These are phyloP conservation scores for Penicillium sp. DNA, from an alignment of 2,329 filamentous ascomycete species.

Conservation along the genomic window DNA sequence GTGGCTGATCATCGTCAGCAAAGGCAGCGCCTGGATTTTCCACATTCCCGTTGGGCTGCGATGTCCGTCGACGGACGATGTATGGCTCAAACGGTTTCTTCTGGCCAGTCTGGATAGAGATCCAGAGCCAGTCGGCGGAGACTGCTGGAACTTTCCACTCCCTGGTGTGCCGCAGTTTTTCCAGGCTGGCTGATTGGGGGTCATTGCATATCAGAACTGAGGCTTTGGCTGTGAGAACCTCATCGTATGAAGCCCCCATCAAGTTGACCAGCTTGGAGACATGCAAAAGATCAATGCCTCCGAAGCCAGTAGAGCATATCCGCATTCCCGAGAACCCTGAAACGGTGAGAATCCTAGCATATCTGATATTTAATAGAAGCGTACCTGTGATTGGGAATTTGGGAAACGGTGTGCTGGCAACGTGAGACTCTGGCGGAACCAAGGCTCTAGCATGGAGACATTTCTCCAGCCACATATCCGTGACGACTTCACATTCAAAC, in stretches of 20 bases:
- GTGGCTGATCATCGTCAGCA: conserved; percentile 17
- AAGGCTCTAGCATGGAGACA: conserved; percentile 76
- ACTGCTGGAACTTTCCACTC: conserved; percentile 80
- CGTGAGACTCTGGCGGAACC: conserved; percentile 65
- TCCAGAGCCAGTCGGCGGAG: conserved; percentile 77
- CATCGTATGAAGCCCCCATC: conserved; percentile 76
- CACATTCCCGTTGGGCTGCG: conserved; percentile 22
- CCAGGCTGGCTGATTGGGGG: conserved; percentile 53
- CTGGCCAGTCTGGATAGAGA: conserved; percentile 61
- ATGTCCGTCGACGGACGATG: conserved; percentile 30
- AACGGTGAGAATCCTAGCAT: background rate
- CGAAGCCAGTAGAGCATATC: conserved; percentile 79
- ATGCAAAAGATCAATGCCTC: conserved; percentile 79
- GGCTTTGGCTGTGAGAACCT: conserved; percentile 68
- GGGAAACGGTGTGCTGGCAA: conserved; percentile 74
- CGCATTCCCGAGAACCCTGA: conserved; percentile 64
- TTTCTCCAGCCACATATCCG: conserved; percentile 89
- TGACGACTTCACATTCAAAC: conserved; percentile 57
- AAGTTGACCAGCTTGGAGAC: conserved; percentile 72
- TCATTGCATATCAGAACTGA: conserved; percentile 73
- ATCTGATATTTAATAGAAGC: conserved; percentile 3
- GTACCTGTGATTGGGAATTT: conserved; percentile 62
- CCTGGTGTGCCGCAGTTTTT: conserved; percentile 75
- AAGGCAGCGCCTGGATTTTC: conserved; percentile 21
- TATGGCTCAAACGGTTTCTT: conserved; percentile 51